These are phyloP conservation scores for Coprinopsis marcescibilis DNA, from an alignment of 768 basidiomycete genomes.

Conservation along the genomic window DNA sequence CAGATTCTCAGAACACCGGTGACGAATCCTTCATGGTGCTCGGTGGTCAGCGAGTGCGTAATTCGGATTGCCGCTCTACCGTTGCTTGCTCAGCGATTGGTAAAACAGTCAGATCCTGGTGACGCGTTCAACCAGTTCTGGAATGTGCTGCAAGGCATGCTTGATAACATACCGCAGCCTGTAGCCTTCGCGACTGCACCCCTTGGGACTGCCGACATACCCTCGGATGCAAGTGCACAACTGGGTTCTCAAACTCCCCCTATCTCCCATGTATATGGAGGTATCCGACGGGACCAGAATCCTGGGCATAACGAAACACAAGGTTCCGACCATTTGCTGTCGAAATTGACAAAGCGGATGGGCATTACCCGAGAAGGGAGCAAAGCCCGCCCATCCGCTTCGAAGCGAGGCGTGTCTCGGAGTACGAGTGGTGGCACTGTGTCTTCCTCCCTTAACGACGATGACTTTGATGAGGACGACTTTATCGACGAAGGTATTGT, in stretches of 20 bases:
- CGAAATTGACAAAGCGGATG: constrained; percentile 48
- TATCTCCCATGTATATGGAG: constrained; percentile 16
- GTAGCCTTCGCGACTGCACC: constrained; percentile 82
- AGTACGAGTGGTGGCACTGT: too few species aligned
- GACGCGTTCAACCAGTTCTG: constrained; percentile 89
- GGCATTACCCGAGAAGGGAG: constrained; percentile 35
- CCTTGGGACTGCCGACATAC: constrained; percentile 41
- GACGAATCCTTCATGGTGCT: constrained; percentile 90
- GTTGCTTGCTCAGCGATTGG: background rate
- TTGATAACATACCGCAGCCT: constrained; percentile 81
- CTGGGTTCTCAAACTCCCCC: constrained; percentile 21
- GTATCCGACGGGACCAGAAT: constrained; percentile 21
- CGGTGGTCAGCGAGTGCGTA: constrained; percentile 63
- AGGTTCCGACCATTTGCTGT: constrained; percentile 56
- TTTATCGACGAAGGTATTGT: constrained; percentile 56
- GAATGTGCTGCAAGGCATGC: constrained; percentile 81
- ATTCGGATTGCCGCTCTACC: background rate
- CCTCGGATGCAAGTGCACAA: constrained; percentile 15
- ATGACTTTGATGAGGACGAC: constrained; percentile 56
- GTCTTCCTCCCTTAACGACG: constrained; percentile 20
- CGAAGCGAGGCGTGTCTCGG: too few species aligned
- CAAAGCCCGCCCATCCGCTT: constrained; percentile 9
- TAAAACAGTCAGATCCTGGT: constrained; percentile 63
- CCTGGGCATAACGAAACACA: constrained; percentile 23
- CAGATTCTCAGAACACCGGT: constrained; percentile 57